Evolutionary conservation across 2,329 filamentous ascomycete genomes (phyloP), one percentile per base, ranked within the genome.

Genomic region (Keithomyces neogunnii): DNA sequence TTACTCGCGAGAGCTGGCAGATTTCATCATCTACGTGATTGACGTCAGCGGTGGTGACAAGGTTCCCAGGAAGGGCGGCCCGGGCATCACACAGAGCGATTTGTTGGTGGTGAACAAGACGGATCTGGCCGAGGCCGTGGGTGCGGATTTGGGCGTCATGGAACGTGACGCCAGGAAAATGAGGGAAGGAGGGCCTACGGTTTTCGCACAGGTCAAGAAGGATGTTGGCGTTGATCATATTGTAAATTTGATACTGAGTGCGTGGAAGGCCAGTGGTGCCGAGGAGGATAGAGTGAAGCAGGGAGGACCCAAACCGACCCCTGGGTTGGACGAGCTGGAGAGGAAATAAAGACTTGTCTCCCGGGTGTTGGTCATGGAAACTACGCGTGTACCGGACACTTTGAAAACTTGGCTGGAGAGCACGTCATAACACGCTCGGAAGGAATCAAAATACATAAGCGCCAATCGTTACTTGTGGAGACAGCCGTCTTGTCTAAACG

Each of bases 1-100:
- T 75, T 99, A 99, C 77, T 88, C 82, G 51, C 80, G 93, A 52
- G 93, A 99, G 71, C 76, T 99, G 58, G 93, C 93, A 2, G 93
- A 99, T 69, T 99, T 88, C 68, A 99, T 99, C 70, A 86, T 99
- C 71, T 99, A 99, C 68, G 93, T 99, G 32, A 97, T 99, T 61
- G 93, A 99, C 69, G 93, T 99, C 19, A 88, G 85, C 51, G 93
- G 93, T 28, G 93, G 93, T 10, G 93, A 99, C 70, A 99, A 99
- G 79, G 86, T 99, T 48, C 93, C 93, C 0, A 74, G 93, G 31
- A 99, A 99, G 73, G 93, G 93, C 31, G 93, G 93, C 0, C 93
- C 93, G 0, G 93, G 93, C 1, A 99, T 99, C 66, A 99, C 93
- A 4, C 92, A 96, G 73, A 93, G 88, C 61, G 93, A 99, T 64